Conservation (phyloP, 495 filamentous ascomycete genomes). For the Schizothecium vesticola region DNA sequence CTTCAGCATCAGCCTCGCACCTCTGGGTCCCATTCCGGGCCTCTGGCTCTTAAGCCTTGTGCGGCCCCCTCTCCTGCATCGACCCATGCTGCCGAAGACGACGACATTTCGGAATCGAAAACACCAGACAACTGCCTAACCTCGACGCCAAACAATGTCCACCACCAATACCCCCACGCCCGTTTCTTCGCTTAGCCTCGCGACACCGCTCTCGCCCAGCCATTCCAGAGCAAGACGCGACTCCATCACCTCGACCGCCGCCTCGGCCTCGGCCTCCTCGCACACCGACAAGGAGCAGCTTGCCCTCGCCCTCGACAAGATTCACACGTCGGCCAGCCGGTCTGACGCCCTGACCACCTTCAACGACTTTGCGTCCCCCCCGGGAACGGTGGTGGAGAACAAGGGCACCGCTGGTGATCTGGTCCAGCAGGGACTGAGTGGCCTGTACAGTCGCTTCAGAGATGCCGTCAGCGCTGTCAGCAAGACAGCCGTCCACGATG, state of each 20-base stretch:
- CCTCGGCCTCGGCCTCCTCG: slow-evolving; percentile 53
- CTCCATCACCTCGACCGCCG: slow-evolving; percentile 61
- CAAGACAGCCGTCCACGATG: slow-evolving; percentile 49
- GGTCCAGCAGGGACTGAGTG: slow-evolving; percentile 75
- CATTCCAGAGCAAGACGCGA: slow-evolving; percentile 46
- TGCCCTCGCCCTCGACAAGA: slow-evolving; percentile 71
- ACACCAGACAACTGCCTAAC: background rate
- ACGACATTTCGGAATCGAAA: background rate
- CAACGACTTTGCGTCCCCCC: slow-evolving; percentile 72
- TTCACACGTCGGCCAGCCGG: slow-evolving; percentile 76
- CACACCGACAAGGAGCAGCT: slow-evolving; percentile 63
- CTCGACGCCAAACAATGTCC: slow-evolving; percentile 15
- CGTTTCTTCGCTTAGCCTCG: slow-evolving; percentile 9
- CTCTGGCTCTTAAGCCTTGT: background rate
- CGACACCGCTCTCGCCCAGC: slow-evolving; percentile 19
- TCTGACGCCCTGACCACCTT: slow-evolving; percentile 79
- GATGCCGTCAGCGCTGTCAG: slow-evolving; percentile 65
- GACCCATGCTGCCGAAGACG: no score
- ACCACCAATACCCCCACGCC: slow-evolving; percentile 16
- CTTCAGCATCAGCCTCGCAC: background rate
- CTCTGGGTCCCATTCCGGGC: background rate
- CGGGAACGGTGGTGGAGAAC: slow-evolving; percentile 52
- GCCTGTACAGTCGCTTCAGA: slow-evolving; percentile 75
- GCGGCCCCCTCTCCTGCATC: background rate
- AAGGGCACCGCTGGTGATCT: slow-evolving; percentile 66